phyloP scores from a whole-genome alignment of 2,329 filamentous ascomycete genomes.

The Fusarium compactum region DNA sequence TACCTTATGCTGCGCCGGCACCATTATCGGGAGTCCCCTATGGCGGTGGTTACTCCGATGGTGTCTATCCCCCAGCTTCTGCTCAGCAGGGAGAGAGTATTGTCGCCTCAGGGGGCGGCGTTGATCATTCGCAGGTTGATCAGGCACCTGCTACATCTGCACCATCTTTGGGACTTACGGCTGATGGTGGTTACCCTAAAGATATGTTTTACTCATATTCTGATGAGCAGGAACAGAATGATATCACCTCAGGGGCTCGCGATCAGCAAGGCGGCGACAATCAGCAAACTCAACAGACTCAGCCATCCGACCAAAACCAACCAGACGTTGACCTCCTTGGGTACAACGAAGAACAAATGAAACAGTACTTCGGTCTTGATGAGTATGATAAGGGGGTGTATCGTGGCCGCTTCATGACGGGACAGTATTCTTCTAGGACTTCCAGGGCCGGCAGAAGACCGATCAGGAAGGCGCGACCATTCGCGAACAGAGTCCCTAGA shows the following conservation, averaged over 20 bases:
- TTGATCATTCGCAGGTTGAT: background rate
- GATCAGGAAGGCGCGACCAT: background rate
- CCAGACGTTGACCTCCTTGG: background rate
- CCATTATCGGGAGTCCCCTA: background rate
- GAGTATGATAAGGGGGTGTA: background rate
- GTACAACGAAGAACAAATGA: background rate
- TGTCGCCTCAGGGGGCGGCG: background rate
- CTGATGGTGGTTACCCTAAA: too few relatives aligned
- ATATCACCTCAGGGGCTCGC: background rate
- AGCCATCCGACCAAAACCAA: background rate
- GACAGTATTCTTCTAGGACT: background rate
- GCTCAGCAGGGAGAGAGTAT: background rate
- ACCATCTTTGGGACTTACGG: background rate
- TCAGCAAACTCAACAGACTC: background rate
- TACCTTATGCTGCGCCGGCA: background rate
- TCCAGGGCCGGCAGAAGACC: background rate
- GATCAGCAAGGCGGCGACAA: background rate
- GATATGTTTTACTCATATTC: too few relatives aligned
- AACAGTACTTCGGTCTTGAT: background rate
- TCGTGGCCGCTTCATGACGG: background rate
- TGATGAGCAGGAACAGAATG: background rate
- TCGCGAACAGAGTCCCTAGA: conserved; percentile 1
- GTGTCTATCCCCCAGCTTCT: background rate
- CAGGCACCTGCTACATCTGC: background rate
- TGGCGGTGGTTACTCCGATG: background rate